These are phyloP conservation scores for Cystofilobasidium bisporidii DNA, from an alignment of 768 basidiomycete genomes.

Conservation along the genomic window DNA sequence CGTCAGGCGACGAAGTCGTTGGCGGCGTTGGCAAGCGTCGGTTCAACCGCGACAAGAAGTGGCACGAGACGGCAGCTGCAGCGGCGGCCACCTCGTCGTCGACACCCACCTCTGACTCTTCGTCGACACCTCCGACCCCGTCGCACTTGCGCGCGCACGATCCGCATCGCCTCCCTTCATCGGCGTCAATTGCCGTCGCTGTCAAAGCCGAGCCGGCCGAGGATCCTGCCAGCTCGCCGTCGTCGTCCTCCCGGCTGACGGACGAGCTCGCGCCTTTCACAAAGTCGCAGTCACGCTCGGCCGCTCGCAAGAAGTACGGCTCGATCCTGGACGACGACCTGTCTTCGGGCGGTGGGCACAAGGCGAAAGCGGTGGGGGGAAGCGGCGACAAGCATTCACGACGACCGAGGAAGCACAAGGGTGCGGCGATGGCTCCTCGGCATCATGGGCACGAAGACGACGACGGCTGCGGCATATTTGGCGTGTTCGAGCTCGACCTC, in stretches of 20 bases:
- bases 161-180: neutral
- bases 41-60: neutral
- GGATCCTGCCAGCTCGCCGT: neutral
- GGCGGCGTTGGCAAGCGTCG: neutral
- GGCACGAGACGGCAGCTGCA: neutral
- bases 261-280: neutral
- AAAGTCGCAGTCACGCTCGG: neutral
- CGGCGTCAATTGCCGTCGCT: neutral
- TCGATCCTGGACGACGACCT: conserved; percentile 12
- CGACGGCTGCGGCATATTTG: conserved; percentile 14
- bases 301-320: conserved; percentile 4
- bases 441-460: neutral
- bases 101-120: neutral
- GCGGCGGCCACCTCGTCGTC: neutral
- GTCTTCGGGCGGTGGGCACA: neutral
- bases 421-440: neutral
- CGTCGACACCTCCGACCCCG: neutral
- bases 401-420: neutral
- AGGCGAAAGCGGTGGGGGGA: no score
- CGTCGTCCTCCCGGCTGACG: neutral
- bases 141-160: neutral
- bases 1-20: neutral
- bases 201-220: neutral
- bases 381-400: neutral
- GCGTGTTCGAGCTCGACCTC: conserved; percentile 16